These are phyloP conservation scores for Zanthoxylum bungeanum DNA, from an alignment of 345 rosid species.

Conservation along the genomic window DNA sequence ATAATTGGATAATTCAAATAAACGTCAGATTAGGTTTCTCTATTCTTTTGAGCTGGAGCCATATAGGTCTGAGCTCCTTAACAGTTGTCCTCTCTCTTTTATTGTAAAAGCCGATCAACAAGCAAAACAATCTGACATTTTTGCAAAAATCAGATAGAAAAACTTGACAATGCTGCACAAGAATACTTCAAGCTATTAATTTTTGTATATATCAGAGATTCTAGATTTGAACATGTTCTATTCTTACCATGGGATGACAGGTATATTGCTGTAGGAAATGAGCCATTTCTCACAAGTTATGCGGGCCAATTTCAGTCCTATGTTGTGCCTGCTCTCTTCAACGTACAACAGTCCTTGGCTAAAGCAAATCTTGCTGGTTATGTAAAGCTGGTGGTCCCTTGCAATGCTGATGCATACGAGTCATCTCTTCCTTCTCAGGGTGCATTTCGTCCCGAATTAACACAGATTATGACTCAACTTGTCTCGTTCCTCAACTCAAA, in stretches of 20 bases:
- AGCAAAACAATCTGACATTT: neutral
- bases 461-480: constrained; percentile 77
- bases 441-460: constrained; percentile 77
- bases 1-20: neutral
- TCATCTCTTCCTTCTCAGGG: constrained; percentile 86
- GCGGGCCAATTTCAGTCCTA: constrained; percentile 62
- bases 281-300: constrained; percentile 83
- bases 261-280: constrained; percentile 93
- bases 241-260: constrained; percentile 33
- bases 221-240: neutral
- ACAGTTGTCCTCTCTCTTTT: neutral
- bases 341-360: constrained; percentile 77
- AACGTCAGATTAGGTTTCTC: neutral
- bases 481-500: constrained; percentile 82
- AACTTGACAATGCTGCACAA: neutral
- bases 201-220: neutral
- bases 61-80: neutral
- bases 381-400: constrained; percentile 86
- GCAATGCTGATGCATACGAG: constrained; percentile 95
- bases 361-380: constrained; percentile 78
- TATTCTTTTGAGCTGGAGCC: neutral
- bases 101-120: neutral
- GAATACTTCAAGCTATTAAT: neutral
- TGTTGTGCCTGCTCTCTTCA: constrained; percentile 78
- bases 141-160: neutral